Percentiles rank a stretch among this genome's conserved stretches.
Evolutionary conservation across 441 rosid genomes (phyloP).

Genomic region (Flueggea neowawraea): DNA sequence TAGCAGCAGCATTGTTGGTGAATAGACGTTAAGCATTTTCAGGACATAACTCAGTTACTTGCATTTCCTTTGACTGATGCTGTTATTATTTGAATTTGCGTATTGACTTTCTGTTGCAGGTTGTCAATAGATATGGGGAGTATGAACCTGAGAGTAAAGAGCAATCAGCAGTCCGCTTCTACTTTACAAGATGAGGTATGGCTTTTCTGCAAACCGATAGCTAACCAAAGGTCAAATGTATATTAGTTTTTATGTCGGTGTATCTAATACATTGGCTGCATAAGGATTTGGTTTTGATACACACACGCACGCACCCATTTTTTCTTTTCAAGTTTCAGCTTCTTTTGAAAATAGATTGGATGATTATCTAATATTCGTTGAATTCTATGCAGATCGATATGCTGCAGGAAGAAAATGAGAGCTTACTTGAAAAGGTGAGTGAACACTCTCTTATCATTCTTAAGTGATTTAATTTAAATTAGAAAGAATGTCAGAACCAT

Average conservation of each 20-base stretch:
- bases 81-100: not conserved
- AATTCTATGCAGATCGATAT: slow-evolving; percentile 61
- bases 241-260: too few species aligned
- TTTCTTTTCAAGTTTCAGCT: not conserved
- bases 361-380: not conserved
- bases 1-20: too few species aligned
- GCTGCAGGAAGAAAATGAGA: slow-evolving; percentile 72
- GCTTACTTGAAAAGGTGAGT: slow-evolving; percentile 52
- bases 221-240: slow-evolving; percentile 1
- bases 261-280: too few species aligned
- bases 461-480: too few species aligned
- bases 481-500: too few species aligned
- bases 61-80: not conserved
- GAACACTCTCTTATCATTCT: not conserved
- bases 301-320: too few species aligned
- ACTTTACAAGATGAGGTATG: slow-evolving; percentile 87
- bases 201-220: slow-evolving; percentile 10
- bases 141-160: slow-evolving; percentile 39
- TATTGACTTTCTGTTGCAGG: slow-evolving; percentile 29
- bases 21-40: too few species aligned
- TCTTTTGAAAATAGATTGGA: not conserved
- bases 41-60: too few species aligned
- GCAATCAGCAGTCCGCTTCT: slow-evolving; percentile 61
- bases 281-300: not conserved
- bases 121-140: slow-evolving; percentile 41